These are phyloP conservation scores for Durio zibethinus DNA, from an alignment of 345 rosid species.

Conservation along the genomic window DNA sequence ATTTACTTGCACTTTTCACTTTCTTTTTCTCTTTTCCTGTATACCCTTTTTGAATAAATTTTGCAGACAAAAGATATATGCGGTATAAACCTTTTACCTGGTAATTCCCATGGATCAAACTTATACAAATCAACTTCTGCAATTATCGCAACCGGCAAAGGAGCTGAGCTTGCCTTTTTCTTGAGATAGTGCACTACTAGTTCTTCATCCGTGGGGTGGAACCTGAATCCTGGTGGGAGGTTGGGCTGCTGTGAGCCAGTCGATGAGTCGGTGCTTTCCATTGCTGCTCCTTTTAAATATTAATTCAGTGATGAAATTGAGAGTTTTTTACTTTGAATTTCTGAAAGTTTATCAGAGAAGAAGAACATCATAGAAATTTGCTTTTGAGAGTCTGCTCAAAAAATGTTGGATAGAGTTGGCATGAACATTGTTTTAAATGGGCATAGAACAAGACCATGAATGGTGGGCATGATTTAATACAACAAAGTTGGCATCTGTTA, in stretches of 20 bases:
- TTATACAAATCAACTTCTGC: slow-evolving; percentile 93
- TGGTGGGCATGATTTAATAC: not conserved
- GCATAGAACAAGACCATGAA: slow-evolving; percentile 1
- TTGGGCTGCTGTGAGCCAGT: slow-evolving; percentile 65
- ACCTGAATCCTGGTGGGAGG: slow-evolving; percentile 94
- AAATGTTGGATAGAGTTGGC: slow-evolving; percentile 24
- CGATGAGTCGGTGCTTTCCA: slow-evolving; percentile 87
- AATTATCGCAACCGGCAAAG: slow-evolving; percentile 75
- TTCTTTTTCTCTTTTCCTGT: not conserved
- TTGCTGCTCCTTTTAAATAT: slow-evolving; percentile 12
- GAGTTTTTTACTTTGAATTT: not conserved
- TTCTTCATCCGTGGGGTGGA: slow-evolving; percentile 99
- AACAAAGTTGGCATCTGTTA: not conserved
- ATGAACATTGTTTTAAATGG: slow-evolving; percentile 29
- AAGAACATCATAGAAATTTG: slow-evolving; percentile 15
- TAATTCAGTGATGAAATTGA: slow-evolving; percentile 1
- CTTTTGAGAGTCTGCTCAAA: slow-evolving; percentile 14
- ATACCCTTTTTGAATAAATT: not conserved
- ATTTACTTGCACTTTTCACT: not conserved
- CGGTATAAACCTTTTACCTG: slow-evolving; percentile 40
- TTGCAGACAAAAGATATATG: not conserved
- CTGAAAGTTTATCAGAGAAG: slow-evolving; percentile 4
- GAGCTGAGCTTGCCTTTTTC: slow-evolving; percentile 68
- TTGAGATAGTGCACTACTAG: slow-evolving; percentile 89
- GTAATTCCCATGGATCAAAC: slow-evolving; percentile 98